A percentile compares a stretch with the other conserved stretches of the same genome.
phyloP scores from a whole-genome alignment of 2,329 filamentous ascomycete genomes.

The Beauveria caledonica region DNA sequence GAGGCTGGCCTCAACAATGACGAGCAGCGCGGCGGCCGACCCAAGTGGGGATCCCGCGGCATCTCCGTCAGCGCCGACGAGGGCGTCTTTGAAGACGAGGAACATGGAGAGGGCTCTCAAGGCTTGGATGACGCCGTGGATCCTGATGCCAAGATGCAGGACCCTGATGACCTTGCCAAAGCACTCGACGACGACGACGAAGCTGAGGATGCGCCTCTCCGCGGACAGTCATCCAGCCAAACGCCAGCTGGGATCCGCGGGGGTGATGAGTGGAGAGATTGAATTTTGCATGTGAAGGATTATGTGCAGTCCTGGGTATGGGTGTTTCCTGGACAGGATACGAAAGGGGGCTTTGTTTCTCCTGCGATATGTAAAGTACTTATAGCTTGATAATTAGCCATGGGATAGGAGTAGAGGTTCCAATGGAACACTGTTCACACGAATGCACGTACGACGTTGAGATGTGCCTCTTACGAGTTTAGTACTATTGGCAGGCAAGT shows the following conservation, averaged over 20 bases:
- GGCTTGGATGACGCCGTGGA: slow-evolving; percentile 41
- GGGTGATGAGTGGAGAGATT: slow-evolving; percentile 41
- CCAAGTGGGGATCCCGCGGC: slow-evolving; percentile 55
- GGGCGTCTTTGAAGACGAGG: slow-evolving; percentile 43
- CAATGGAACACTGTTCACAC: not conserved
- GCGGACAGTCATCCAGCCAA: slow-evolving; percentile 18
- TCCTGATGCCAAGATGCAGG: slow-evolving; percentile 57
- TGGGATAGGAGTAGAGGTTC: not conserved
- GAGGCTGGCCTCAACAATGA: slow-evolving; percentile 47
- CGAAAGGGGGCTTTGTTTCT: not conserved
- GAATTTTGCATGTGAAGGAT: slow-evolving; percentile 3
- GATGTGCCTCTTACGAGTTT: not conserved
- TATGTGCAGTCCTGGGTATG: not conserved
- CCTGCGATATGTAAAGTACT: slow-evolving; percentile 4
- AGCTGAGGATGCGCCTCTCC: slow-evolving; percentile 30
- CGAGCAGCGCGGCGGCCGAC: slow-evolving; percentile 27
- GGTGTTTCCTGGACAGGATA: not conserved
- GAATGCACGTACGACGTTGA: not conserved
- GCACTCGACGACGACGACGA: slow-evolving; percentile 47
- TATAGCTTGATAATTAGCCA: slow-evolving; percentile 4
- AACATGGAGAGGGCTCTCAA: slow-evolving; percentile 33
- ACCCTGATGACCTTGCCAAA: slow-evolving; percentile 56
- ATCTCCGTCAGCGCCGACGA: slow-evolving; percentile 62
- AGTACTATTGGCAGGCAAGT: not conserved
- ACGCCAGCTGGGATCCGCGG: slow-evolving; percentile 32